Percentiles rank a stretch among this genome's conserved stretches.
Conservation (phyloP, 1,284 basidiomycete species). For the Agaricales sp. region DNA sequence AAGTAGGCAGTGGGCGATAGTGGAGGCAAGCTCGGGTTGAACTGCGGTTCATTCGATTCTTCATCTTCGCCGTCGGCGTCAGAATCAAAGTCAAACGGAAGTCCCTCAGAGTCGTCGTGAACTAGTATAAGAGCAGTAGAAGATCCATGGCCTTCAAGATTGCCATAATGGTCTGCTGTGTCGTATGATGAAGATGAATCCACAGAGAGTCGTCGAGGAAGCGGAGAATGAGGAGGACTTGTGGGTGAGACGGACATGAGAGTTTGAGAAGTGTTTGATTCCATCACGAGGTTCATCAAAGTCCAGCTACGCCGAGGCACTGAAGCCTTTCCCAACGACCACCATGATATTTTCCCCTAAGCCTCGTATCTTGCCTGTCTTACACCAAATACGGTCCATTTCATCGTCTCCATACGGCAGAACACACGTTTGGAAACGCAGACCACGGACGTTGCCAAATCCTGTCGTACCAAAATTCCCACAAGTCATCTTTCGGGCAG, state of each 20-base stretch:
- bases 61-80: constrained; percentile 40
- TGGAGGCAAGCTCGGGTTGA: constrained; percentile 31
- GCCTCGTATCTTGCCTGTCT: not conserved
- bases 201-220: too few species aligned
- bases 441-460: constrained; percentile 56
- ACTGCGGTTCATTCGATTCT: constrained; percentile 18
- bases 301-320: too few species aligned
- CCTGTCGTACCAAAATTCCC: constrained; percentile 79
- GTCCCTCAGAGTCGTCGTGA: constrained; percentile 32
- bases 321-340: too few species aligned
- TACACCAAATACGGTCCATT: constrained; percentile 28
- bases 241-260: too few species aligned
- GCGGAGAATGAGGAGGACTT: too few species aligned
- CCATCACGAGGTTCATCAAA: too few species aligned
- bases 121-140: constrained; percentile 51
- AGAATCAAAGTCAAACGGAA: constrained; percentile 31
- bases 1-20: constrained; percentile 49
- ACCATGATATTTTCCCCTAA: not conserved
- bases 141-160: constrained; percentile 15
- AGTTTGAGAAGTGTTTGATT: too few species aligned
- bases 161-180: not conserved
- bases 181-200: not conserved
- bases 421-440: constrained; percentile 65
- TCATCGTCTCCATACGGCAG: constrained; percentile 68
- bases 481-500: constrained; percentile 72